These are phyloP conservation scores for Cyamopsis tetragonoloba DNA, from an alignment of 306 rosid genomes.

Conservation along the genomic window DNA sequence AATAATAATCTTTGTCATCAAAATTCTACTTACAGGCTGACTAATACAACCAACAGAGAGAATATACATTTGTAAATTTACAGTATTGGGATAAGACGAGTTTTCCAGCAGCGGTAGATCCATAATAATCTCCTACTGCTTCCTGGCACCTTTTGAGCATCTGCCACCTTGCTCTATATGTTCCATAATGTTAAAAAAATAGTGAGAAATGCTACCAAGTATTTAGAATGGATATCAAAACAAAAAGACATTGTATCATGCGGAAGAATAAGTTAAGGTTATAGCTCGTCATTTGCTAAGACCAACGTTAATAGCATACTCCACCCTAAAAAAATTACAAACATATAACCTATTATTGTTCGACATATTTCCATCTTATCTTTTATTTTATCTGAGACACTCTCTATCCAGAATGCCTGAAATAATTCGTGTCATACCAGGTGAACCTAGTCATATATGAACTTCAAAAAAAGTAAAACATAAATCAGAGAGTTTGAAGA, in stretches of 20 bases:
- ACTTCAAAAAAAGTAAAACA: slow-evolving; percentile 13
- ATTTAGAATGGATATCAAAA: slow-evolving; percentile 16
- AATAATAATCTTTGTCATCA: slow-evolving; percentile 10
- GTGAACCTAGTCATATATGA: too few species aligned
- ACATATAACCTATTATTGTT: background rate
- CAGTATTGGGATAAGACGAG: background rate
- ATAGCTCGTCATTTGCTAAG: slow-evolving; percentile 1
- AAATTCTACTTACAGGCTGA: slow-evolving; percentile 44
- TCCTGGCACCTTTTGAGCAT: slow-evolving; percentile 1
- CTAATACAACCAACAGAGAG: background rate
- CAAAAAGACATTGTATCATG: background rate
- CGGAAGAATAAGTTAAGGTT: background rate
- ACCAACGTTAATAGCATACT: background rate
- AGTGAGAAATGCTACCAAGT: background rate
- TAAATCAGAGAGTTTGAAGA: background rate
- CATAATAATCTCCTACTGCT: slow-evolving; percentile 5
- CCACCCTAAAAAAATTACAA: background rate
- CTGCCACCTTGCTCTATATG: slow-evolving; percentile 10
- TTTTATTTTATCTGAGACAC: too few species aligned
- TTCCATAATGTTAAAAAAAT: background rate
- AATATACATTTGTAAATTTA: slow-evolving; percentile 28
- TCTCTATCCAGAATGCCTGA: too few species aligned
- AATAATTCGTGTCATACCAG: too few species aligned
- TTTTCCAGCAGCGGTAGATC: slow-evolving; percentile 16
- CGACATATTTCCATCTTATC: background rate